A percentile compares a stretch with the other conserved stretches of the same genome.
Evolutionary conservation across 139 green algal species (phyloP).

Genomic region (Chlamydomonas applanata): DNA sequence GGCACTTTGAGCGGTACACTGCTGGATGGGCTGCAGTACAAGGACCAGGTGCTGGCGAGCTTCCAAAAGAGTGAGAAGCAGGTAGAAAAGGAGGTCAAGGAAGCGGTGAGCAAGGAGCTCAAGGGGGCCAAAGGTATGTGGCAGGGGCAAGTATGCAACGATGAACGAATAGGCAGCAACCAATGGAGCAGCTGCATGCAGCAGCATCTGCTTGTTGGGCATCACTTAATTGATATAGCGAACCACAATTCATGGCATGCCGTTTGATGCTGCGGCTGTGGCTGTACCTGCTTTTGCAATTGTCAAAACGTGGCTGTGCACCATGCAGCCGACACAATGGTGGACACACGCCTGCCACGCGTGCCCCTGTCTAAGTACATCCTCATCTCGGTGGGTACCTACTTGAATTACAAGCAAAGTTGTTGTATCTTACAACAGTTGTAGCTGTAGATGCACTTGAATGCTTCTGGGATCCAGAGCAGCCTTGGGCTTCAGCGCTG

Average conservation of each 20-base stretch:
- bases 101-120: constrained; percentile 2
- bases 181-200: too few species aligned
- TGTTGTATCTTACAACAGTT: not conserved
- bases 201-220: too few species aligned
- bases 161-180: too few species aligned
- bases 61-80: constrained; percentile 5
- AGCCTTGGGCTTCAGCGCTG: too few species aligned
- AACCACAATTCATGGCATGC: too few species aligned
- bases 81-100: not conserved
- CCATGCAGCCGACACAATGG: not conserved
- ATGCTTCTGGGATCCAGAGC: too few species aligned
- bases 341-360: constrained; percentile 16
- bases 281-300: too few species aligned
- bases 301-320: too few species aligned
- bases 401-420: constrained; percentile 3
- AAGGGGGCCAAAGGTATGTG: constrained; percentile 6
- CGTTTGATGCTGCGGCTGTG: too few species aligned
- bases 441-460: not conserved
- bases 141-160: too few species aligned
- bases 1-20: constrained; percentile 25
- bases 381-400: not conserved
- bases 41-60: constrained; percentile 18
- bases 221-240: too few species aligned
- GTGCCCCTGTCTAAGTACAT: constrained; percentile 28
- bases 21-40: constrained; percentile 52